Conservation (phyloP, 2,329 filamentous ascomycete genomes). For the Botrytis hyacinthi region DNA sequence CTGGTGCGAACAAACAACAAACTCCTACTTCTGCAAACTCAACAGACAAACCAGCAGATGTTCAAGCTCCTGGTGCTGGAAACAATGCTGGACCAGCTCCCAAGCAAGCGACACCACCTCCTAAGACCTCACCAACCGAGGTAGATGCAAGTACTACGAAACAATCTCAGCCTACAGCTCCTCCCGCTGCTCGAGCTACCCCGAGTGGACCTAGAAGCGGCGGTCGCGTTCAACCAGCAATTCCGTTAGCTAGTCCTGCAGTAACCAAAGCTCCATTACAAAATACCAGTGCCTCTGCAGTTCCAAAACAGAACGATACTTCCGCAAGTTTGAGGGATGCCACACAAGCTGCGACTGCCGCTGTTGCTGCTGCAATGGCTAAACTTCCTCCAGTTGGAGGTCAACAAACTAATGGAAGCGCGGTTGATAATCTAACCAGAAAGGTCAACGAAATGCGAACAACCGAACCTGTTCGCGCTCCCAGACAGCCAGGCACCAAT, state of each 20-base stretch:
- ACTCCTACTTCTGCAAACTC: conserved; percentile 44
- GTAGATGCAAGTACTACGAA: conserved; percentile 45
- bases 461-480: conserved; percentile 54
- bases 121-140: conserved; percentile 61
- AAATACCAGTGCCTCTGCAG: conserved; percentile 31
- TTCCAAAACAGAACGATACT: conserved; percentile 32
- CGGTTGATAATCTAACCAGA: conserved; percentile 69
- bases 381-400: conserved; percentile 51
- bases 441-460: conserved; percentile 76
- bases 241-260: conserved; percentile 54
- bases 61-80: conserved; percentile 47
- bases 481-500: conserved; percentile 46
- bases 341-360: conserved; percentile 71
- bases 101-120: conserved; percentile 53
- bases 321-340: conserved; percentile 58
- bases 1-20: conserved; percentile 49
- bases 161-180: conserved; percentile 24
- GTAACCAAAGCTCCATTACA: conserved; percentile 42
- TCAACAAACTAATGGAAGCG: conserved; percentile 40
- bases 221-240: conserved; percentile 60
- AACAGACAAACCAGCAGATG: conserved; percentile 40
- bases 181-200: conserved; percentile 21
- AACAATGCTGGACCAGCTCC: conserved; percentile 39
- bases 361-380: conserved; percentile 78
- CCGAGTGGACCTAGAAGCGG: conserved; percentile 45